Evolutionary conservation across 768 basidiomycete species (phyloP).

Genomic region (Leucocoprinus birnbaumii): DNA sequence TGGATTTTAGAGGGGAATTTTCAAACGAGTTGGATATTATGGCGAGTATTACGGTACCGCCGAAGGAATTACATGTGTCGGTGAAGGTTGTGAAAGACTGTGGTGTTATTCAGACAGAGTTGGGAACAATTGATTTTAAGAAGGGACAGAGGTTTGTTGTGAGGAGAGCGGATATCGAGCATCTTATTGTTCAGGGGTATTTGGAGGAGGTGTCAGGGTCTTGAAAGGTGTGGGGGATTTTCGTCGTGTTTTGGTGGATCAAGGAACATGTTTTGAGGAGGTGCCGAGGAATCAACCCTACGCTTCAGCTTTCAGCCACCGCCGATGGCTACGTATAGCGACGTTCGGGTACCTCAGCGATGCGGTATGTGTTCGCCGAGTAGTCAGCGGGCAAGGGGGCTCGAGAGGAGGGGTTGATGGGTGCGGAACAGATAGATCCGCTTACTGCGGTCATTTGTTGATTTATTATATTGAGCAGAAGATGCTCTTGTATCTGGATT

Average conservation of each 20-base stretch:
- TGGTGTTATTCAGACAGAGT: slow-evolving; percentile 89
- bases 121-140: slow-evolving; percentile 86
- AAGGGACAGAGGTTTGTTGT: slow-evolving; percentile 91
- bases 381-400: too few species aligned
- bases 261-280: too few species aligned
- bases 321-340: too few species aligned
- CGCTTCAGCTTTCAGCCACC: too few species aligned
- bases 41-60: slow-evolving; percentile 77
- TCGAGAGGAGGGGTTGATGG: too few species aligned
- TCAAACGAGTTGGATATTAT: slow-evolving; percentile 86
- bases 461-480: too few species aligned
- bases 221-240: background rate
- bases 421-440: too few species aligned
- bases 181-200: slow-evolving; percentile 91
- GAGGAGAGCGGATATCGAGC: slow-evolving; percentile 85
- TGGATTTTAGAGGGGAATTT: slow-evolving; percentile 83
- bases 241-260: too few species aligned
- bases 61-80: slow-evolving; percentile 85
- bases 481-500: too few species aligned
- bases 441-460: background rate
- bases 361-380: too few species aligned
- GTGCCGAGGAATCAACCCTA: too few species aligned
- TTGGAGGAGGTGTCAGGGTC: slow-evolving; percentile 71
- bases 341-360: too few species aligned
- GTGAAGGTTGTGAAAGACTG: slow-evolving; percentile 88